These are phyloP conservation scores for Staphylotrichum longicolle DNA, from an alignment of 495 filamentous ascomycete species.

Conservation along the genomic window DNA sequence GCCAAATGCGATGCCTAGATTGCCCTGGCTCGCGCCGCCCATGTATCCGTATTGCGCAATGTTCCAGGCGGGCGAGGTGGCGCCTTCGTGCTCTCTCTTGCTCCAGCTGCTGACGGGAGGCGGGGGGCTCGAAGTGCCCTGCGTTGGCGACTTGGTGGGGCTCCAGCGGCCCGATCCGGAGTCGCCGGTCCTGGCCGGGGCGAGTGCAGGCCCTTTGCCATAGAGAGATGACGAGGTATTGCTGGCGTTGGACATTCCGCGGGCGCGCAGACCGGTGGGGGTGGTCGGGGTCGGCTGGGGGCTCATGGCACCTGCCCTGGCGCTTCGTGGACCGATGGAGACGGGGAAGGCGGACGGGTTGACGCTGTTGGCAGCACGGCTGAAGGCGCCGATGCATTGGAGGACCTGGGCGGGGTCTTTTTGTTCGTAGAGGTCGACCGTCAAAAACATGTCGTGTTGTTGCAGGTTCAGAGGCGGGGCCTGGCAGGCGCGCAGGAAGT, in stretches of 20 bases:
- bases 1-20: constrained; percentile 90
- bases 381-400: constrained; percentile 90
- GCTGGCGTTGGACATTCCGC: constrained; percentile 68
- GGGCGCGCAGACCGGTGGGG: constrained; percentile 50
- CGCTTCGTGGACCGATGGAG: constrained; percentile 66
- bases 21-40: constrained; percentile 95
- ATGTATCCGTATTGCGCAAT: constrained; percentile 98
- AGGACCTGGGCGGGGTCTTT: constrained; percentile 98
- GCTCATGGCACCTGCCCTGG: constrained; percentile 59
- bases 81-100: constrained; percentile 73
- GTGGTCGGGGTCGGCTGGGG: constrained; percentile 61
- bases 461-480: constrained; percentile 79
- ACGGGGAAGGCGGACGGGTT: constrained; percentile 71
- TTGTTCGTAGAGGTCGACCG: constrained; percentile 91
- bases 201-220: constrained; percentile 40
- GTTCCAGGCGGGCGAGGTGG: constrained; percentile 92
- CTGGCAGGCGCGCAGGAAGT: constrained; percentile 88
- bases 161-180: constrained; percentile 57
- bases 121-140: constrained; percentile 40
- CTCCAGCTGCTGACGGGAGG: constrained; percentile 80
- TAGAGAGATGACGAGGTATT: constrained; percentile 59
- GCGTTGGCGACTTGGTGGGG: constrained; percentile 56
- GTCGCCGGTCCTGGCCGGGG: constrained; percentile 47
- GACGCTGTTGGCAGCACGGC: constrained; percentile 74
- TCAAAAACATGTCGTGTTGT: constrained; percentile 93